Evolutionary conservation across 2,329 filamentous ascomycete genomes (phyloP), one percentile per base, ranked within the genome.

Genomic region (Nemania bipapillata): DNA sequence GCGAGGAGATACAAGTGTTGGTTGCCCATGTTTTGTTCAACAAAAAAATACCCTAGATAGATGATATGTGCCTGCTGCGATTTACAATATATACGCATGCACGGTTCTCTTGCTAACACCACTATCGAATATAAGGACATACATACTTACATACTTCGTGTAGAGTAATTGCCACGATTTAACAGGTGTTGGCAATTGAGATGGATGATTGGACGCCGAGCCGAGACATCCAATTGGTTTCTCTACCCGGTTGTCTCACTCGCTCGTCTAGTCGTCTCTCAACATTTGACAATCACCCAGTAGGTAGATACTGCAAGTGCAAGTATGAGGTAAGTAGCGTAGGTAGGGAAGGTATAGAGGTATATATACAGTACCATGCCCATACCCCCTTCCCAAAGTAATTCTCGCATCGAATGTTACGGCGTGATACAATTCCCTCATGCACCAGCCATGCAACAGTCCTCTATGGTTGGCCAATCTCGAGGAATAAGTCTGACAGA

Each of bases 361-460:
- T 40, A 40, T 45, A 45, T n/a, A 45, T n/a, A 45, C 40, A 15
- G 20, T n/a, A 17, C 40, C 20, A 32, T 9, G 15, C 15, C 3
- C 17, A 15, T 45, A 4, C 40, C 15, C 9, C 4, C 35, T 24
- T 28, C 20, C 3, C 17, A 24, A 24, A 22, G 8, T 50, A 24
- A 50, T 50, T 28, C 47, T 50, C 47, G 28, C 42, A 20, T 67
- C 22, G 32, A 52, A 54, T 53, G 35, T 61, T 56, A 42, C 63
- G 40, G 37, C 53, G 45, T 68, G 69, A 61, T 66, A 62, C 59
- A 69, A 66, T 66, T 69, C 69, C 56, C 66, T 71, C 66, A 69
- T 71, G 69, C 63, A 68, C 47, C 53, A 53, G 32, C 40, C 65
- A 42, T 70, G 68, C 65, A 63, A 50, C 45, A 35, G 17, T 20